Percentiles rank a stretch among this genome's conserved stretches.
These are phyloP conservation scores for Trematosphaeria pertusa DNA, from an alignment of 2,329 filamentous ascomycete genomes.

Conservation along the genomic window DNA sequence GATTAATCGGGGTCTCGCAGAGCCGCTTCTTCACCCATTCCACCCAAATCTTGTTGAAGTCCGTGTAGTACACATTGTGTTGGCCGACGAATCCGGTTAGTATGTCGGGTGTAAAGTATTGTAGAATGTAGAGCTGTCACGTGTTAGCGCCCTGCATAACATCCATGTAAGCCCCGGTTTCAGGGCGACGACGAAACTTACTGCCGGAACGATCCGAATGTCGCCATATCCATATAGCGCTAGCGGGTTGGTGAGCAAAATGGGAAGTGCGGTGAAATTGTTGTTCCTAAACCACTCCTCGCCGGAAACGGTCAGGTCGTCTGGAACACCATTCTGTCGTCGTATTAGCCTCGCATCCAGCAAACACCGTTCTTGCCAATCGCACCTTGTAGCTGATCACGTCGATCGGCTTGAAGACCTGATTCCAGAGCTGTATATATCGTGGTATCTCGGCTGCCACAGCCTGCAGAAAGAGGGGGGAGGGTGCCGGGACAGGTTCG, in stretches of 20 bases:
- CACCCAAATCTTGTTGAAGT: conserved; percentile 46
- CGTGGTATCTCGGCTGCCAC: conserved; percentile 42
- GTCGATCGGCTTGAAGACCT: conserved; percentile 41
- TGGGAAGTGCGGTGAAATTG: conserved; percentile 45
- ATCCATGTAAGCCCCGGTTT: conserved; percentile 27
- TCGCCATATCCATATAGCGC: conserved; percentile 49
- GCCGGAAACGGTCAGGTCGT: conserved; percentile 43
- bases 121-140: conserved; percentile 47
- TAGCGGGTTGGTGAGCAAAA: conserved; percentile 43
- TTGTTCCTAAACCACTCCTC: conserved; percentile 44
- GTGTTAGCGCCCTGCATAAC: conserved; percentile 34
- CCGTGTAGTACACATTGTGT: conserved; percentile 47
- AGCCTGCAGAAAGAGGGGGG: conserved; percentile 29
- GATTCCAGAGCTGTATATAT: conserved; percentile 42
- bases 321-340: conserved; percentile 44
- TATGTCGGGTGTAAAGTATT: conserved; percentile 49
- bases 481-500: conserved; percentile 26
- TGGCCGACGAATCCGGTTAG: conserved; percentile 44
- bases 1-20: conserved; percentile 42
- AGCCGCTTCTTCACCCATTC: conserved; percentile 39
- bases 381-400: conserved; percentile 44
- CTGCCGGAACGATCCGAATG: conserved; percentile 45
- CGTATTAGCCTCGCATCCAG: conserved; percentile 20
- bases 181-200: conserved; percentile 33
- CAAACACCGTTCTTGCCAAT: conserved; percentile 15